These are phyloP conservation scores for Pichia sp. DNA, from an alignment of 1,139 yeast species.

Conservation along the genomic window DNA sequence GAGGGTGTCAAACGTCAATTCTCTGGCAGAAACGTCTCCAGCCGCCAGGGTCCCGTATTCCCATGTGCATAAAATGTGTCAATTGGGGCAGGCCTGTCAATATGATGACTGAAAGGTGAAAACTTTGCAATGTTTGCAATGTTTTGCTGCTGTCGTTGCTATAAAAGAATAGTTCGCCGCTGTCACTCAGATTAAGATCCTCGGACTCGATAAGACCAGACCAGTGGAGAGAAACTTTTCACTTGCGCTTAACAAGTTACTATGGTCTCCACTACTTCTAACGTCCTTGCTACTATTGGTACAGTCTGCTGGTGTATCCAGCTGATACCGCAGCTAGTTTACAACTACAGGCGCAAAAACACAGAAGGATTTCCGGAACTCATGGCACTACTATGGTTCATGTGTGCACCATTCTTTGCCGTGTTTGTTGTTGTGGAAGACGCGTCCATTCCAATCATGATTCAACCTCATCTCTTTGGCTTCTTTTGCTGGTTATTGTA, in stretches of 20 bases:
- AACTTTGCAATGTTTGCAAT: too few species aligned
- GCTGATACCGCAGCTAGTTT: constrained; percentile 72
- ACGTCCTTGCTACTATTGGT: constrained; percentile 82
- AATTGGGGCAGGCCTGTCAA: too few species aligned
- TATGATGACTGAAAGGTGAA: too few species aligned
- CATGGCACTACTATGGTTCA: constrained; percentile 82
- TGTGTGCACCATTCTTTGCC: constrained; percentile 71
- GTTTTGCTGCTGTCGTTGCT: too few species aligned
- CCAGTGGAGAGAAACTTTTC: too few species aligned
- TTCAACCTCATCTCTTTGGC: constrained; percentile 84
- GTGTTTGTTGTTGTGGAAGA: constrained; percentile 70
- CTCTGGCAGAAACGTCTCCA: too few species aligned
- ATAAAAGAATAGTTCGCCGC: too few species aligned
- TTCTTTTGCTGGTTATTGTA: constrained; percentile 63
- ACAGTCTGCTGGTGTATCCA: constrained; percentile 91
- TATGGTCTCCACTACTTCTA: constrained; percentile 40
- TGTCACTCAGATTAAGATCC: too few species aligned
- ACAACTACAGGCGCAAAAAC: constrained; percentile 66
- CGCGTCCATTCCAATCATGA: constrained; percentile 67
- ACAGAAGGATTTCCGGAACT: constrained; percentile 80
- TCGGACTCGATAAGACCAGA: too few species aligned
- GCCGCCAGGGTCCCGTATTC: too few species aligned
- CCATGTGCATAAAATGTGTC: too few species aligned
- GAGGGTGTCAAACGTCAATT: too few species aligned
- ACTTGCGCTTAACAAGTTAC: background rate